These are phyloP conservation scores for Backusella tarrabulga DNA, from an alignment of 192 early-diverging fungal species.

Conservation along the genomic window DNA sequence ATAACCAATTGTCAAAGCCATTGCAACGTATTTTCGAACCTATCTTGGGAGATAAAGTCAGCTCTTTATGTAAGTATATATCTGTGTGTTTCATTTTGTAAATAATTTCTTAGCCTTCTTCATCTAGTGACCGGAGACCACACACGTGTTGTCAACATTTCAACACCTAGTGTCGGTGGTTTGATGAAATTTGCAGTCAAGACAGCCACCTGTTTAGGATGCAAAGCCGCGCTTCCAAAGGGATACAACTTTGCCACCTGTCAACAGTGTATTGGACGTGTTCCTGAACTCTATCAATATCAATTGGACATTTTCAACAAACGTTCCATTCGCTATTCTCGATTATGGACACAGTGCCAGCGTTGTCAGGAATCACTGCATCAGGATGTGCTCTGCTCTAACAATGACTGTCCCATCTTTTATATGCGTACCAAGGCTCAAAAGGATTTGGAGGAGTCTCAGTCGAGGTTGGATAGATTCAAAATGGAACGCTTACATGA, in stretches of 20 bases:
- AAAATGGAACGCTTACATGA: slow-evolving; percentile 23
- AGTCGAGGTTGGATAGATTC: slow-evolving; percentile 73
- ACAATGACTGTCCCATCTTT: slow-evolving; percentile 96
- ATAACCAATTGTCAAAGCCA: slow-evolving; percentile 95
- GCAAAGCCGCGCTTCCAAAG: slow-evolving; percentile 79
- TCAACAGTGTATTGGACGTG: slow-evolving; percentile 64
- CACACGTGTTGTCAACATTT: slow-evolving; percentile 78
- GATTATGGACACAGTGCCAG: slow-evolving; percentile 98
- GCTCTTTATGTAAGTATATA: slow-evolving; percentile 63
- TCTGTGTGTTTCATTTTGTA: too few relatives aligned
- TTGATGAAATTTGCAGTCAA: slow-evolving; percentile 95
- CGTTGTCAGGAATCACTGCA: slow-evolving; percentile 93
- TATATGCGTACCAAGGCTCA: slow-evolving; percentile 97
- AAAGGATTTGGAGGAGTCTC: slow-evolving; percentile 84
- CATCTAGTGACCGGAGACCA: slow-evolving; percentile 64
- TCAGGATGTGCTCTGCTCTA: slow-evolving; percentile 93
- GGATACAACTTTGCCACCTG: slow-evolving; percentile 37
- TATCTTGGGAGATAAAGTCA: slow-evolving; percentile 86
- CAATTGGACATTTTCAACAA: slow-evolving; percentile 63
- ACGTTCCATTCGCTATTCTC: slow-evolving; percentile 74
- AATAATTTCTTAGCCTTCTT: too few relatives aligned
- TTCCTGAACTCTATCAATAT: slow-evolving; percentile 77
- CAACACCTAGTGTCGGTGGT: slow-evolving; percentile 86
- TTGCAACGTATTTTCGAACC: slow-evolving; percentile 95
- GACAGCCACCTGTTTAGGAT: slow-evolving; percentile 89